A percentile compares a stretch with the other conserved stretches of the same genome.
phyloP scores from a whole-genome alignment of 345 rosid species.

The Turnera subulata region DNA sequence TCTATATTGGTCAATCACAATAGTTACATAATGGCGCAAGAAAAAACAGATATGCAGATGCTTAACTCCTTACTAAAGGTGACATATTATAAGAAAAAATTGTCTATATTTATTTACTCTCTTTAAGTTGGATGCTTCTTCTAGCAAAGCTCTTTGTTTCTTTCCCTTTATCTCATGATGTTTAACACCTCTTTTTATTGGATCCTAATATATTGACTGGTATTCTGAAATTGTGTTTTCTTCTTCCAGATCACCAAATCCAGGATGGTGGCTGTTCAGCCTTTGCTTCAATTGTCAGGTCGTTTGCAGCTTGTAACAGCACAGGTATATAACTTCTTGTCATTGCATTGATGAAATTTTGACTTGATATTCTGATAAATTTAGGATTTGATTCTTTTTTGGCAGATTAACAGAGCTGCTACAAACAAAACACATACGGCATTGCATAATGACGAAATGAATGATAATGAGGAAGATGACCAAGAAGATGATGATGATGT shows the following conservation, averaged over 20 bases:
- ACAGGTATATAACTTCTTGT: slow-evolving; percentile 47
- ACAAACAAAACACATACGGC: slow-evolving; percentile 29
- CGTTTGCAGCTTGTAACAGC: slow-evolving; percentile 74
- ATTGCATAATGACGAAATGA: slow-evolving; percentile 28
- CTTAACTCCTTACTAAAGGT: slow-evolving; percentile 67
- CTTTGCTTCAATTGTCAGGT: slow-evolving; percentile 72
- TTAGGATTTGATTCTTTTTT: slow-evolving; percentile 8
- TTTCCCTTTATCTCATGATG: background rate
- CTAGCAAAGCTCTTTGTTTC: too few relatives aligned
- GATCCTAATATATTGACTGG: background rate
- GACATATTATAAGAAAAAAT: slow-evolving; percentile 2
- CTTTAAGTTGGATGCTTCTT: too few relatives aligned
- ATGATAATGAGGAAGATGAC: slow-evolving; percentile 55
- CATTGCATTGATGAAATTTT: slow-evolving; percentile 3
- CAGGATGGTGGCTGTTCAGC: slow-evolving; percentile 56
- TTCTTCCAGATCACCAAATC: slow-evolving; percentile 49
- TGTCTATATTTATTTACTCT: background rate
- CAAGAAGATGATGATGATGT: slow-evolving; percentile 60
- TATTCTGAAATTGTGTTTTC: slow-evolving; percentile 12
- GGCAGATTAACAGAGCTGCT: slow-evolving; percentile 66
- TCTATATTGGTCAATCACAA: slow-evolving; percentile 70
- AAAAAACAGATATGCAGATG: slow-evolving; percentile 33
- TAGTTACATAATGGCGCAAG: slow-evolving; percentile 47
- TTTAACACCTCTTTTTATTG: background rate
- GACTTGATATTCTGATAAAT: background rate